phyloP scores from a whole-genome alignment of 331 rosid genomes.

The Quercus tomentella region DNA sequence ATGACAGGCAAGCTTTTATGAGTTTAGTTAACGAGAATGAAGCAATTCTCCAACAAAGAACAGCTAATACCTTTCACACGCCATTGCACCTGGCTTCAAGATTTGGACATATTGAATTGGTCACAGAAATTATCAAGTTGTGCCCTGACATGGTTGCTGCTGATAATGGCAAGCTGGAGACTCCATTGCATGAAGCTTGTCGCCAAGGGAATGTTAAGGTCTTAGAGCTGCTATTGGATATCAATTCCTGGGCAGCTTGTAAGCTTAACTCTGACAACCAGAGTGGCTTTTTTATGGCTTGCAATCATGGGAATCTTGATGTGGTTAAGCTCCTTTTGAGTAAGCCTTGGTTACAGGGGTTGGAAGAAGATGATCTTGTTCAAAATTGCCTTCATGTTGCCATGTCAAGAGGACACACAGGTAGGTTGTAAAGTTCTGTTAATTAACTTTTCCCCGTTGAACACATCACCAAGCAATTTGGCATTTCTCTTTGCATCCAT shows the following conservation, averaged over 20 bases:
- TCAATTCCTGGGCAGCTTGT: conserved; percentile 29
- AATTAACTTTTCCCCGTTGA: not conserved
- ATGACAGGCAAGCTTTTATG: conserved; percentile 32
- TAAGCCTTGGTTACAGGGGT: conserved; percentile 26
- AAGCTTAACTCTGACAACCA: conserved; percentile 32
- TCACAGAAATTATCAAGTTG: conserved; percentile 34
- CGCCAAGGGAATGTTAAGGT: conserved; percentile 31
- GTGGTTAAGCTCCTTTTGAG: conserved; percentile 37
- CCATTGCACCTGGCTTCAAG: conserved; percentile 57
- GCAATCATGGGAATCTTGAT: conserved; percentile 50
- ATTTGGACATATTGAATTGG: conserved; percentile 40
- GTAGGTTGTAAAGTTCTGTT: conserved; percentile 19
- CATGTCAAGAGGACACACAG: conserved; percentile 55
- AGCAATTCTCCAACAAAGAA: conserved; percentile 36
- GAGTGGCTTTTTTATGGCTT: conserved; percentile 48
- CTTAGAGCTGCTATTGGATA: conserved; percentile 38
- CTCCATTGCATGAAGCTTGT: conserved; percentile 65
- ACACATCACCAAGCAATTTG: not conserved
- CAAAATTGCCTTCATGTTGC: conserved; percentile 55
- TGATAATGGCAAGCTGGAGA: conserved; percentile 46
- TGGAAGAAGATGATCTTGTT: conserved; percentile 30
- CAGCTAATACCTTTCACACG: conserved; percentile 29
- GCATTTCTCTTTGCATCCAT: not conserved
- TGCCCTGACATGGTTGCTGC: conserved; percentile 50
- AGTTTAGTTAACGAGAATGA: conserved; percentile 28